Base-by-base conservation (phyloP, 108 stramenopile genomes). In the Cyclotella choctawhatcheeana region DNA sequence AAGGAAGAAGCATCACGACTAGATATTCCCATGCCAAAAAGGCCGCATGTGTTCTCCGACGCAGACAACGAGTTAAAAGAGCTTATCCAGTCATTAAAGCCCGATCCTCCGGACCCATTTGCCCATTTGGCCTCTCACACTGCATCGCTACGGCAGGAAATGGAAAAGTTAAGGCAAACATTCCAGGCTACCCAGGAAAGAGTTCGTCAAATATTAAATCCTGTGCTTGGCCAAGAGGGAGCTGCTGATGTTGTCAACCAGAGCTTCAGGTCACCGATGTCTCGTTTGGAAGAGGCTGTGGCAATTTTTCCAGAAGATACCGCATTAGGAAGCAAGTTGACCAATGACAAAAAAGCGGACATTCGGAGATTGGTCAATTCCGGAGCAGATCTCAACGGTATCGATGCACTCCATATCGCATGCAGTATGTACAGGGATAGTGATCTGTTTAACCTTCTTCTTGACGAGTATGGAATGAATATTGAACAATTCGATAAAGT, bases 301-400 rank as follows among this genome's bases (percentile, higher is more conserved):
- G n/a, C n/a, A n/a, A 40, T 40, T 12, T 10, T 12, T 40, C 8
- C 6, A 12, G 8, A 10, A 12, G 10, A 59, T 27, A 34, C 8
- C 32, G 5, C 7, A n/a, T 17, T 27, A 3, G 13, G 5, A 25
- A 71, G 70, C 59, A 71, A 71, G 27, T 45, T 71, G 43, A 71
- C 58, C 6, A 10, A 45, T 17, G 70, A 71, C 31, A 61, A 61
- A 25, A 71, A 59, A 31, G 25, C 25, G n/a, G 59, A 59, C 44
- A 71, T 71, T 29, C 32, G 35, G 51, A 26, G 71, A 16, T 47
- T 71, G 44, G 60, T 71, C 2, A 37, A 61, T 25, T 58, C 44
- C 2, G 60, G 59, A 1, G 71, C 44, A 6, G 48, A 45, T 48
- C 44, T 71, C 30, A 20, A n/a, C 40, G 44, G 30, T 0, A 34